Evolutionary conservation across 768 basidiomycete genomes (phyloP).

Genomic region (Panellus pusillus): DNA sequence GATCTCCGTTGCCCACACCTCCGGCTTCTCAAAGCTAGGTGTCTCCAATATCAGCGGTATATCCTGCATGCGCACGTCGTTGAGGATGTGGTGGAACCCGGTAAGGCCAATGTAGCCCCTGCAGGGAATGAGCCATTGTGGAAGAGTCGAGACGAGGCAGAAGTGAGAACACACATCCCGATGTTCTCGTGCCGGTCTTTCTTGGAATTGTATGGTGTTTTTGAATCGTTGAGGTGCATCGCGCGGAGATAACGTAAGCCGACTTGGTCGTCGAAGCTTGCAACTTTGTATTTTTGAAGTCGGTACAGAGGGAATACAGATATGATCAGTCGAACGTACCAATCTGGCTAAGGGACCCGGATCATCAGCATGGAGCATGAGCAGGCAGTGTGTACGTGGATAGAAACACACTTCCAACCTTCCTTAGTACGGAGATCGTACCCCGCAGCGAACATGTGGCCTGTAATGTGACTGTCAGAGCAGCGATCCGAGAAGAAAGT

Average conservation of each 20-base stretch:
- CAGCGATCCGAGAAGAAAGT: background rate
- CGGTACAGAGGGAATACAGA: background rate
- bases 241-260: slow-evolving; percentile 75
- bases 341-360: slow-evolving; percentile 21
- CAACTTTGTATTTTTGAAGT: slow-evolving; percentile 42
- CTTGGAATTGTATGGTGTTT: slow-evolving; percentile 58
- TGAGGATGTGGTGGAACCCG: slow-evolving; percentile 65
- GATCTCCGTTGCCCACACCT: slow-evolving; percentile 77
- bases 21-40: slow-evolving; percentile 63
- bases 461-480: slow-evolving; percentile 31
- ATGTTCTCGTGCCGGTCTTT: slow-evolving; percentile 86
- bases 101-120: slow-evolving; percentile 69
- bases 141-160: background rate
- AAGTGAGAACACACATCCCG: slow-evolving; percentile 57
- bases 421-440: slow-evolving; percentile 77
- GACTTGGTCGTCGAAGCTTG: slow-evolving; percentile 64
- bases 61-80: slow-evolving; percentile 62
- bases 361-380: slow-evolving; percentile 22
- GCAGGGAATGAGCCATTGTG: background rate
- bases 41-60: slow-evolving; percentile 87
- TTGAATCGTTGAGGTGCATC: slow-evolving; percentile 87
- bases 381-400: background rate
- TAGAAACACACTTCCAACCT: slow-evolving; percentile 63
- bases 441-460: slow-evolving; percentile 83
- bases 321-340: background rate